These are phyloP conservation scores for Babesia gibsoni DNA, from an alignment of 169 alveolate species.

Conservation along the genomic window DNA sequence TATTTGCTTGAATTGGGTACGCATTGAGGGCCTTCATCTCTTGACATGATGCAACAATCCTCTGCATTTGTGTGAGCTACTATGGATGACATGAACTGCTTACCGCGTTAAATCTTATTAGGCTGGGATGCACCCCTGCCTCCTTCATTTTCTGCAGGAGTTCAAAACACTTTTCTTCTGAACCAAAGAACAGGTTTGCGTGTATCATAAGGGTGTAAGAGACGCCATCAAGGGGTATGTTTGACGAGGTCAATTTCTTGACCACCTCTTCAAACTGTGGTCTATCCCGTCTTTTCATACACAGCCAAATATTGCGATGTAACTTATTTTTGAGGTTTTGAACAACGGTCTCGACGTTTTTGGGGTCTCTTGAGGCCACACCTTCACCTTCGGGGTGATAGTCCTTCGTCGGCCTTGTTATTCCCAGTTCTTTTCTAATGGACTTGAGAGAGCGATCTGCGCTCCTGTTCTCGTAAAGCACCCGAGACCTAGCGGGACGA, in stretches of 20 bases:
- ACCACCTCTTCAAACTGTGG: slow-evolving; percentile 13
- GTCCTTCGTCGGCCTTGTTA: background rate
- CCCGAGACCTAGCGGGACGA: slow-evolving; percentile 35
- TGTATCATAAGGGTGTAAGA: slow-evolving; percentile 48
- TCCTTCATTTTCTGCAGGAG: slow-evolving; percentile 51
- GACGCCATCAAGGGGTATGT: slow-evolving; percentile 27
- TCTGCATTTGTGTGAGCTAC: background rate
- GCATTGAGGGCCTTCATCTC: slow-evolving; percentile 34
- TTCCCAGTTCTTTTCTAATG: slow-evolving; percentile 42
- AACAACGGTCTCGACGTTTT: background rate
- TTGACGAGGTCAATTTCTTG: slow-evolving; percentile 15
- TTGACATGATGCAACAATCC: slow-evolving; percentile 24
- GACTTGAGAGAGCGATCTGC: slow-evolving; percentile 28
- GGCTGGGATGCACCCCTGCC: slow-evolving; percentile 43
- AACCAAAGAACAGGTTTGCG: slow-evolving; percentile 28
- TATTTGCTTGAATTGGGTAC: slow-evolving; percentile 30
- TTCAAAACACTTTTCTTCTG: background rate
- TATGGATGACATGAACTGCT: background rate
- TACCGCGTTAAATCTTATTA: slow-evolving; percentile 59
- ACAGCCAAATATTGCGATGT: slow-evolving; percentile 42
- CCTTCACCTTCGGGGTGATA: background rate
- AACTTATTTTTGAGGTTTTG: slow-evolving; percentile 14
- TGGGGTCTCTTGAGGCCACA: background rate
- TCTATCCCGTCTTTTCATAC: slow-evolving; percentile 42
- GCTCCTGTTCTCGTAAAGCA: slow-evolving; percentile 39